Conservation (phyloP, 2,329 filamentous ascomycete species). For the Neobulgaria alba region DNA sequence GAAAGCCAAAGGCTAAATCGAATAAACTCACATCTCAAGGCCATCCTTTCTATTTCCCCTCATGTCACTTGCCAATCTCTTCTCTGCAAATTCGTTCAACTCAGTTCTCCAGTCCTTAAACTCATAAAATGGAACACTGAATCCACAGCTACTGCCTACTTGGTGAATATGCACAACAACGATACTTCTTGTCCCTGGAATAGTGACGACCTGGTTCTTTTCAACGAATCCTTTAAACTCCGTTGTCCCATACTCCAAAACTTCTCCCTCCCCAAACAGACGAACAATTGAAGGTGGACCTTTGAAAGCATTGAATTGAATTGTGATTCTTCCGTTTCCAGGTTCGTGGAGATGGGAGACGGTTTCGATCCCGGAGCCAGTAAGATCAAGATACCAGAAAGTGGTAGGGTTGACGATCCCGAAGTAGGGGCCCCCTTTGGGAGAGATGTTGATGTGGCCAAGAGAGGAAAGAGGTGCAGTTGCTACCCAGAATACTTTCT, state of each 20-base stretch:
- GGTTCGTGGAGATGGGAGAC: slow-evolving; percentile 16
- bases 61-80: slow-evolving; percentile 12
- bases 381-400: slow-evolving; percentile 20
- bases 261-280: slow-evolving; percentile 15
- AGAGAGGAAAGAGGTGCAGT: slow-evolving; percentile 13
- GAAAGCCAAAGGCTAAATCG: no score
- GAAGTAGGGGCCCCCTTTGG: slow-evolving; percentile 18
- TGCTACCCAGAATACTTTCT: slow-evolving; percentile 17
- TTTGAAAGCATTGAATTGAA: slow-evolving; percentile 16
- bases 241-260: slow-evolving; percentile 16
- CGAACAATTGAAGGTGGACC: slow-evolving; percentile 16
- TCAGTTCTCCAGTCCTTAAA: slow-evolving; percentile 13
- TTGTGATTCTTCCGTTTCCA: slow-evolving; percentile 16
- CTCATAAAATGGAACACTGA: slow-evolving; percentile 16
- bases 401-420: slow-evolving; percentile 8
- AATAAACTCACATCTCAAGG: slow-evolving; percentile 13
- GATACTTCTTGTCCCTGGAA: slow-evolving; percentile 14
- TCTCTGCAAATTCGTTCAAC: slow-evolving; percentile 17
- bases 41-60: slow-evolving; percentile 15
- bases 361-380: slow-evolving; percentile 15
- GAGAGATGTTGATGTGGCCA: slow-evolving; percentile 18
- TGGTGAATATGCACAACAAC: slow-evolving; percentile 17
- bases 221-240: slow-evolving; percentile 10
- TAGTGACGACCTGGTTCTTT: slow-evolving; percentile 9
- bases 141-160: slow-evolving; percentile 15